Evolutionary conservation across 2,329 filamentous ascomycete species (phyloP).

Genomic region (Xylaria sp.): DNA sequence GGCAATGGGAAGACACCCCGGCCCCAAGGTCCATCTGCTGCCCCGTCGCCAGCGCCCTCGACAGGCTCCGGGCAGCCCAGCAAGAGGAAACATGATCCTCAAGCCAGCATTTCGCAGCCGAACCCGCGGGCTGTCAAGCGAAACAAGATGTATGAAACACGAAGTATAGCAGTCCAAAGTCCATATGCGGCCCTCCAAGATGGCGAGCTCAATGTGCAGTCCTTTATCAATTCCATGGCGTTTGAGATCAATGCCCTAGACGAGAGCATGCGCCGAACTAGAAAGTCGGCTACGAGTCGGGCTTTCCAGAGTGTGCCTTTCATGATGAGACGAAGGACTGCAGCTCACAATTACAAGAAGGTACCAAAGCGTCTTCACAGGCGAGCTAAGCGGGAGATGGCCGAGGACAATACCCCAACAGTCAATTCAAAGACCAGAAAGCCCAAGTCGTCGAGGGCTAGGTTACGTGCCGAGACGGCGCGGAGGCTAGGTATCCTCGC

Average conservation of each 20-base stretch:
- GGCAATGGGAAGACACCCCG: slow-evolving; percentile 17
- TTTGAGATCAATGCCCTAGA: slow-evolving; percentile 91
- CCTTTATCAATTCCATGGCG: slow-evolving; percentile 85
- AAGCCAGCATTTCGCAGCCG: slow-evolving; percentile 43
- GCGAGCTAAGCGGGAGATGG: slow-evolving; percentile 79
- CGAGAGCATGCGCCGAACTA: slow-evolving; percentile 81
- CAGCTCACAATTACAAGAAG: slow-evolving; percentile 93
- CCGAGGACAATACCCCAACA: slow-evolving; percentile 89
- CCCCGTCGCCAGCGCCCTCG: slow-evolving; percentile 16
- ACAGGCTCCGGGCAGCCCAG: slow-evolving; percentile 32
- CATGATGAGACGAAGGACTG: slow-evolving; percentile 84
- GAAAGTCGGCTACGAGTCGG: slow-evolving; percentile 69
- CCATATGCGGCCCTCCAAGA: slow-evolving; percentile 66
- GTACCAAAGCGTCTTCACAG: slow-evolving; percentile 81
- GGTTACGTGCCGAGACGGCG: slow-evolving; percentile 79
- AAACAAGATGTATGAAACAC: slow-evolving; percentile 59
- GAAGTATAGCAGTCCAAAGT: slow-evolving; percentile 62
- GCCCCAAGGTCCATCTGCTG: slow-evolving; percentile 8
- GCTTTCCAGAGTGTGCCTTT: slow-evolving; percentile 94
- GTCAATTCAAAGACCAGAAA: slow-evolving; percentile 73
- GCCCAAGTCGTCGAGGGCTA: slow-evolving; percentile 65
- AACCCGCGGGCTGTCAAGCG: slow-evolving; percentile 54
- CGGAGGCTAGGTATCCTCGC: slow-evolving; percentile 74
- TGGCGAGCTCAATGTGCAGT: slow-evolving; percentile 85
- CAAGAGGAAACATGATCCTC: slow-evolving; percentile 48